Percentiles rank a stretch among this genome's conserved stretches.
These are phyloP conservation scores for Alternaria metachromatica DNA, from an alignment of 2,329 filamentous ascomycete genomes.

Conservation along the genomic window DNA sequence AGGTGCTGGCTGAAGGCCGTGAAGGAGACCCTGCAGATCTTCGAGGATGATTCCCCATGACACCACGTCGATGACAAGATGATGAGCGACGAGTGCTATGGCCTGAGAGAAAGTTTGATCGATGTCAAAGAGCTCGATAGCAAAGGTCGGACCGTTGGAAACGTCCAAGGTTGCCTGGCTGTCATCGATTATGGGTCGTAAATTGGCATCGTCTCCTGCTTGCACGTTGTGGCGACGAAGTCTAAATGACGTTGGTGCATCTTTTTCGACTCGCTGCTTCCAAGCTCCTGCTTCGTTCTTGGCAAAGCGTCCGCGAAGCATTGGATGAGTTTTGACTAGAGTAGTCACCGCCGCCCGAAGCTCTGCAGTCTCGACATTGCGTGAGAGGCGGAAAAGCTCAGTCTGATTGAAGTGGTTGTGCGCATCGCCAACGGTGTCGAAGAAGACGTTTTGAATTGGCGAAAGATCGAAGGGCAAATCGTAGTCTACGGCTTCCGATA, in stretches of 20 bases:
- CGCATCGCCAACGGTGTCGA: constrained; percentile 31
- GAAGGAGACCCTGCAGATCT: constrained; percentile 45
- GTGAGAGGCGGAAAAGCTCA: constrained; percentile 32
- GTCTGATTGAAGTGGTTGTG: constrained; percentile 45
- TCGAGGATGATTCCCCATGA: constrained; percentile 51
- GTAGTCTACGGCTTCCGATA: constrained; percentile 23
- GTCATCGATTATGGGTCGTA: constrained; percentile 35
- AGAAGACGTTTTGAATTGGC: constrained; percentile 41
- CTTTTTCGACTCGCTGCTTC: constrained; percentile 42
- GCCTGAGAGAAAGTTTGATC: constrained; percentile 41
- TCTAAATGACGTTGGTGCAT: constrained; percentile 32
- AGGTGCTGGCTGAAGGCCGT: constrained; percentile 29
- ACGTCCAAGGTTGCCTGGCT: constrained; percentile 44
- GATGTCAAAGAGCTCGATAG: constrained; percentile 51
- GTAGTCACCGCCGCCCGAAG: constrained; percentile 38
- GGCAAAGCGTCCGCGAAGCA: constrained; percentile 50
- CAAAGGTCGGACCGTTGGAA: constrained; percentile 48
- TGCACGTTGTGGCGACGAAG: constrained; percentile 28
- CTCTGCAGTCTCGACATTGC: constrained; percentile 32
- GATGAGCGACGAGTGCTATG: constrained; percentile 48
- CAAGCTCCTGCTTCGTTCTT: constrained; percentile 36
- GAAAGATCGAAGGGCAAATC: constrained; percentile 36
- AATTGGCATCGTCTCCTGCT: constrained; percentile 14
- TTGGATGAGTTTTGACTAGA: constrained; percentile 47
- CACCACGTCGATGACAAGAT: constrained; percentile 48